These are phyloP conservation scores for Darksidea phi DNA, from an alignment of 495 filamentous ascomycete genomes.

Conservation along the genomic window DNA sequence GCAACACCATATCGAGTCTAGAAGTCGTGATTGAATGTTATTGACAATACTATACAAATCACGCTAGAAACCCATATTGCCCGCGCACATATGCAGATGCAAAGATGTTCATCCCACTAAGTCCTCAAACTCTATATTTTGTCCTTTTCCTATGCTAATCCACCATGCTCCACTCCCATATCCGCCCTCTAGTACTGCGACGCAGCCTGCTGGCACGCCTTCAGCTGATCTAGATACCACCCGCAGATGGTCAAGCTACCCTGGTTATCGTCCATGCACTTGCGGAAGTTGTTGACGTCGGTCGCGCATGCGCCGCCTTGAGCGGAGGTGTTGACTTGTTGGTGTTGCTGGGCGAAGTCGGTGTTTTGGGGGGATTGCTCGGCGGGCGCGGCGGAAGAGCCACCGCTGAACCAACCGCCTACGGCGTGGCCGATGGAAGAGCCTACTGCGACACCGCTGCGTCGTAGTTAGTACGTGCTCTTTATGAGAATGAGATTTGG, in stretches of 20 bases:
- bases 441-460: conserved; percentile 90
- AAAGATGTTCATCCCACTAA: no score
- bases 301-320: conserved; percentile 64
- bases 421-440: conserved; percentile 93
- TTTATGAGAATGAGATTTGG: neutral
- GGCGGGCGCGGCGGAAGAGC: conserved; percentile 57
- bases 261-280: conserved; percentile 90
- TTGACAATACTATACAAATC: conserved; percentile 16
- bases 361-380: conserved; percentile 47
- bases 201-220: conserved; percentile 90
- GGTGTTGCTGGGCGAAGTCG: conserved; percentile 44
- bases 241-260: conserved; percentile 94
- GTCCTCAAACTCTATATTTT: no score
- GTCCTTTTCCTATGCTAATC: neutral
- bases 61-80: no score
- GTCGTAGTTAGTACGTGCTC: conserved; percentile 18
- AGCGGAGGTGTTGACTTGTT: conserved; percentile 44
- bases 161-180: neutral
- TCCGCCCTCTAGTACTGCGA: conserved; percentile 66
- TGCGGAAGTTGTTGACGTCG: conserved; percentile 82
- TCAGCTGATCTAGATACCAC: conserved; percentile 98
- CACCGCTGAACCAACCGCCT: conserved; percentile 79
- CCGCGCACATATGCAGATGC: conserved; percentile 15
- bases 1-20: no score
- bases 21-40: conserved; percentile 19